Evolutionary conservation across 169 alveolate genomes (phyloP), one percentile per base, ranked within the genome.

Genomic region (Babesia microti): DNA sequence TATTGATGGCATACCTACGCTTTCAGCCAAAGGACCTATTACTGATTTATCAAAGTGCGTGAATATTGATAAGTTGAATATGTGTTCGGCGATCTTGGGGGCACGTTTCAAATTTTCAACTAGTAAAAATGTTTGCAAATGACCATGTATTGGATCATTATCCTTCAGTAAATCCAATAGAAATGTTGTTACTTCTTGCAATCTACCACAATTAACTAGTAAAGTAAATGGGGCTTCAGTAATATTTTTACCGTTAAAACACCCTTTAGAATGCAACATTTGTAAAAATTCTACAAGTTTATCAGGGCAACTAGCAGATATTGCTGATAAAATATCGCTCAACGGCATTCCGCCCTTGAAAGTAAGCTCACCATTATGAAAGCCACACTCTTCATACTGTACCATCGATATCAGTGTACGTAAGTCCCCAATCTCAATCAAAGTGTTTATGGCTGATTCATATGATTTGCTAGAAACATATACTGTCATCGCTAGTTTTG

Each of bases 21-120:
- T 89, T 75, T 97, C 99, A 54, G 99, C 93, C 28, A 94, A 83
- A 69, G 81, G 79, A 4, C 98, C 99, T 47, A 97, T 88, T 73
- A 83, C 80, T 29, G 85, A 84, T 55, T 92, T 83, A 73, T 97
- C 99, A 76, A 88, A 97, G 79, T 95, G 92, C 24, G 98, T 89
- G 70, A 95, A 91, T 33, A 83, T 89, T 48, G 90, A 86, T 84
- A 91, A 74, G 59, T 91, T 91, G 72, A 95, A 83, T 27, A 95
- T 88, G 28, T 94, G 88, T 48, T 92, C 97, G 7, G 98, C 99
- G 23, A 93, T 97, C 60, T 89, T 78, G 0, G 94, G 92, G 47
- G 89, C 95, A 46, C 90, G 87, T 72, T 79, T 74, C 37, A 97
- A 72, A 70, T 94, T 97, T 48, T 93, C 83, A 66, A 92, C 98